phyloP scores from a whole-genome alignment of 257 asterid species.

The Catharanthus roseus region DNA sequence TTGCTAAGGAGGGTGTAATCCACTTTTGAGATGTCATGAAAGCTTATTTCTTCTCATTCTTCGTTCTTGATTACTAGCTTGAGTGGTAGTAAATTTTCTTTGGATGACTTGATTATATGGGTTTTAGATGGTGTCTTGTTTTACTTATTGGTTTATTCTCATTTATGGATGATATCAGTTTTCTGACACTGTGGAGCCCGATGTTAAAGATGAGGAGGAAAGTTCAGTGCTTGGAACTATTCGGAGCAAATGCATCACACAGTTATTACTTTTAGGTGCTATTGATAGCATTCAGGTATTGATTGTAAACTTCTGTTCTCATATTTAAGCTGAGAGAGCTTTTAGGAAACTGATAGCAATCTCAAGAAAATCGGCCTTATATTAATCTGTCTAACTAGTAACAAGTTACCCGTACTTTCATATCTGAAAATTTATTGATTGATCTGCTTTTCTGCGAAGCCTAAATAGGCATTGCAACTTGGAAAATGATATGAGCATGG shows the following conservation, averaged over 20 bases:
- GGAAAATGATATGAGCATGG: neutral
- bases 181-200: slow-evolving; percentile 51
- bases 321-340: neutral
- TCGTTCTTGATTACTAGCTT: neutral
- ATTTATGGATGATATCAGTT: slow-evolving; percentile 40
- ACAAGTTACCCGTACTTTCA: neutral
- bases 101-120: slow-evolving; percentile 10
- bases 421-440: neutral
- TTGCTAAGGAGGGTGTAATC: neutral
- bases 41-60: neutral
- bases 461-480: neutral
- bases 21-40: slow-evolving; percentile 1
- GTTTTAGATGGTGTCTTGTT: slow-evolving; percentile 10
- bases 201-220: slow-evolving; percentile 68
- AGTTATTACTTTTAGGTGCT: slow-evolving; percentile 82
- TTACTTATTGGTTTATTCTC: slow-evolving; percentile 11
- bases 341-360: neutral
- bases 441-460: neutral
- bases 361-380: neutral
- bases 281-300: slow-evolving; percentile 93
- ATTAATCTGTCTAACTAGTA: neutral
- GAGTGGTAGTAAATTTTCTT: neutral
- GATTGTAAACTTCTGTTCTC: slow-evolving; percentile 4
- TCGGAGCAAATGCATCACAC: slow-evolving; percentile 95
- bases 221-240: slow-evolving; percentile 64